phyloP scores from a whole-genome alignment of 1,284 basidiomycete species.

The Trichosporon sp. region DNA sequence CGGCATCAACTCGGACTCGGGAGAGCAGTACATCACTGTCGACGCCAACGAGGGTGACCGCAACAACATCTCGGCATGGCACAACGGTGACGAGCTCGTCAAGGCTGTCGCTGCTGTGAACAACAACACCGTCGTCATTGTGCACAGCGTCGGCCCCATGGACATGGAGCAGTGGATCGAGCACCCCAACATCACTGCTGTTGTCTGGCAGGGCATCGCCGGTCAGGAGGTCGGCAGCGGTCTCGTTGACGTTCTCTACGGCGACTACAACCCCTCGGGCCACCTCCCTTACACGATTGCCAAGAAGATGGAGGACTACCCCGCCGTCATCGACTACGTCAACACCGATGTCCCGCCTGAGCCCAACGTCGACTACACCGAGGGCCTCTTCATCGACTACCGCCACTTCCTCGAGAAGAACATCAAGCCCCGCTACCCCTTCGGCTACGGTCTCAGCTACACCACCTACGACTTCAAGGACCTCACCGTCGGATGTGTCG shows the following conservation, averaged over 20 bases:
- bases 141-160: slow-evolving; percentile 69
- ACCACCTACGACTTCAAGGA: slow-evolving; percentile 59
- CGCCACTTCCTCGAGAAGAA: slow-evolving; percentile 65
- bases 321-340: slow-evolving; percentile 53
- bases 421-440: slow-evolving; percentile 61
- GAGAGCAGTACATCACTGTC: slow-evolving; percentile 68
- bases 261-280: slow-evolving; percentile 64
- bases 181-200: slow-evolving; percentile 56
- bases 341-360: slow-evolving; percentile 28
- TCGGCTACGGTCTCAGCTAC: slow-evolving; percentile 80
- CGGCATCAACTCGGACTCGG: slow-evolving; percentile 62
- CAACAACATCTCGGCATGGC: slow-evolving; percentile 75
- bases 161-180: slow-evolving; percentile 72
- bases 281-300: slow-evolving; percentile 77
- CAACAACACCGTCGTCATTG: slow-evolving; percentile 73
- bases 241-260: slow-evolving; percentile 57
- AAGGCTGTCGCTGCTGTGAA: slow-evolving; percentile 43
- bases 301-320: slow-evolving; percentile 61
- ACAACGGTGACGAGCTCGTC: slow-evolving; percentile 58
- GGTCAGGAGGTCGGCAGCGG: slow-evolving; percentile 74
- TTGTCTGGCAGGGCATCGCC: slow-evolving; percentile 49
- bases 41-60: slow-evolving; percentile 60
- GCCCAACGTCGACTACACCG: slow-evolving; percentile 60
- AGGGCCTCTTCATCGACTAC: slow-evolving; percentile 72
- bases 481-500: neutral